A percentile compares a stretch with the other conserved stretches of the same genome.
Evolutionary conservation across 2,329 filamentous ascomycete species (phyloP).

Genomic region (Tolypocladium tundrense): DNA sequence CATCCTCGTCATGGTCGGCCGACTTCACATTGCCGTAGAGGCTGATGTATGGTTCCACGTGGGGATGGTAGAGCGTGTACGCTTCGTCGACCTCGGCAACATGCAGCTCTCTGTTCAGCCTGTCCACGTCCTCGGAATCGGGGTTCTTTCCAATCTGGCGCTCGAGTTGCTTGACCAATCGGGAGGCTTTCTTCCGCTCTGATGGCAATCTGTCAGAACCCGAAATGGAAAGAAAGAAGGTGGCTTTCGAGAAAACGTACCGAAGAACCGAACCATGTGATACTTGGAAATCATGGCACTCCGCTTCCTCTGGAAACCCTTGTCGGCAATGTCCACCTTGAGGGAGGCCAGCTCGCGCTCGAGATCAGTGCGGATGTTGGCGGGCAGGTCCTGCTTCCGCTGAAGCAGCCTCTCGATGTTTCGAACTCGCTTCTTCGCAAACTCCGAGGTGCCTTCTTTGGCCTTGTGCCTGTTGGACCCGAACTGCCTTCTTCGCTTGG

Average conservation of each 20-base stretch:
- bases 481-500: slow-evolving; percentile 24
- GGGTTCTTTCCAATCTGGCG: slow-evolving; percentile 44
- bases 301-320: slow-evolving; percentile 49
- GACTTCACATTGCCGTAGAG: slow-evolving; percentile 36
- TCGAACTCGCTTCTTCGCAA: slow-evolving; percentile 61
- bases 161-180: slow-evolving; percentile 54
- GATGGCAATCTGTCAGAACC: background rate
- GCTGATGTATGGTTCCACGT: slow-evolving; percentile 60
- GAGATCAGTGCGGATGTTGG: slow-evolving; percentile 56
- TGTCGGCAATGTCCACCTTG: slow-evolving; percentile 50
- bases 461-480: slow-evolving; percentile 27
- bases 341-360: slow-evolving; percentile 62
- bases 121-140: slow-evolving; percentile 39
- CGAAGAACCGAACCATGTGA: slow-evolving; percentile 79
- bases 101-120: slow-evolving; percentile 49
- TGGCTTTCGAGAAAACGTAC: slow-evolving; percentile 27
- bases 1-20: slow-evolving; percentile 28
- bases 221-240: background rate
- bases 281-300: slow-evolving; percentile 67
- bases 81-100: slow-evolving; percentile 63
- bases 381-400: slow-evolving; percentile 52
- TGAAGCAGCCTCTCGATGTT: slow-evolving; percentile 58
- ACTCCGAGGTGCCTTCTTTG: slow-evolving; percentile 41
- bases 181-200: slow-evolving; percentile 65
- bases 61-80: slow-evolving; percentile 64